Percentiles rank a stretch among this genome's conserved stretches.
phyloP scores from a whole-genome alignment of 1,284 basidiomycete genomes.

The Heterobasidion parviporum region DNA sequence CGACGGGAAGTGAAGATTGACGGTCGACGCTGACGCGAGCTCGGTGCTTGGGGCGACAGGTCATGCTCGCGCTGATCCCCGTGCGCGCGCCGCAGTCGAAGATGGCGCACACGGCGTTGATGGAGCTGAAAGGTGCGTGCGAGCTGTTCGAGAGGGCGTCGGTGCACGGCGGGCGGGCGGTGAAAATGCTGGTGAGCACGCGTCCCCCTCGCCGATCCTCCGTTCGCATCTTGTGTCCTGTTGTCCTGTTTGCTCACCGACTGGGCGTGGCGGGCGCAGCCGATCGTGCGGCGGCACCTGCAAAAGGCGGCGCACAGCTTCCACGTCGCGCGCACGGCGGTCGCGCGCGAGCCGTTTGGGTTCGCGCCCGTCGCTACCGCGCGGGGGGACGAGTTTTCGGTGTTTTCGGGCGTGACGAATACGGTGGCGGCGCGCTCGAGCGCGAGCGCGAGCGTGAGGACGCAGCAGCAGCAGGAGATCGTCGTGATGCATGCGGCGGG shows the following conservation, averaged over 20 bases:
- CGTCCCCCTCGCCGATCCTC: no score
- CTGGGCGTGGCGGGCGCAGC: no score
- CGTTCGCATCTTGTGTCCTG: no score
- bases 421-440: constrained; percentile 10
- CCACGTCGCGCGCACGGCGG: constrained; percentile 31
- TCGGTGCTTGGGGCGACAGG: constrained; percentile 25
- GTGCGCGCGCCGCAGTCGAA: constrained; percentile 57
- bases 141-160: constrained; percentile 56
- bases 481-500: neutral
- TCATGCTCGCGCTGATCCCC: constrained; percentile 63
- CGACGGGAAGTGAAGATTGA: neutral
- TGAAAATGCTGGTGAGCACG: constrained; percentile 53
- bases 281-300: constrained; percentile 51
- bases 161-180: constrained; percentile 50
- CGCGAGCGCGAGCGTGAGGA: constrained; percentile 2
- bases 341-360: neutral
- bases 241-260: no score
- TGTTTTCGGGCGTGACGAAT: constrained; percentile 32
- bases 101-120: constrained; percentile 55
- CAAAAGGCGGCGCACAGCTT: constrained; percentile 31
- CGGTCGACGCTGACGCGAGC: neutral
- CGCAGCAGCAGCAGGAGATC: neutral
- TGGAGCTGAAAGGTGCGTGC: constrained; percentile 49
- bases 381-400: constrained; percentile 59
- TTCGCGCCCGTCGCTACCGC: constrained; percentile 38